Base-by-base conservation (phyloP, 441 rosid genomes). In the Croton laevigatus region DNA sequence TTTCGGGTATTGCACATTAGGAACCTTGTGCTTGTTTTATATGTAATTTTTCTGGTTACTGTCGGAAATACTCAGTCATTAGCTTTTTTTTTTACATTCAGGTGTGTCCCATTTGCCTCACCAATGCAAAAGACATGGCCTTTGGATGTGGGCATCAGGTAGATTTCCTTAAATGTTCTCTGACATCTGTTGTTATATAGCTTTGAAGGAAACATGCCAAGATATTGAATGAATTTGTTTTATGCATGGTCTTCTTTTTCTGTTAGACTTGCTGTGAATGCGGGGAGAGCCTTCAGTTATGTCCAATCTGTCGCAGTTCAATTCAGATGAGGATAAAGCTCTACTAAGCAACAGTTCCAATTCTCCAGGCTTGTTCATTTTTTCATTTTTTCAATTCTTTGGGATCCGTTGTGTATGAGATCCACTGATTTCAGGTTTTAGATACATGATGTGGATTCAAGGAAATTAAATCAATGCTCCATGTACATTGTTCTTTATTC, bases 71-170 rank as follows among this genome's bases (percentile, higher is more conserved):
- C 11, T 57, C 60, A 74, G 67, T 37, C 1, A 0, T 19, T 27
- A 27, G 1, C 32, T 27, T 19, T 63, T 27, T 19, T 63, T 19
- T n/a, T 57, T 23, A 59, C 34, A 19, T 59, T 32, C 87, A 90
- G 92, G 22, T 81, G 62, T 94, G 98, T 64, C 93, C 96, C n/a
- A 78, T 94, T 62, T 94, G 98, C 80, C 81, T 91, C 57, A 63
- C 55, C 60, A 81, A 70, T 78, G 66, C 76, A 51, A 91, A 83
- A 86, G 75, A 91, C 80, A 82, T 94, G 97, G 98, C 98, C 54
- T 91, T 94, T 65, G 89, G 91, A 45, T 94, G 98, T 69, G 98
- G 98, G 59, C 98, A 94, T 75, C 97, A 88, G 96, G 98, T 91
- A 68, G 52, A 55, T 73, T 23, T 48, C 53, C 27, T 48, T 58